phyloP scores from a whole-genome alignment of 495 filamentous ascomycete genomes.

The Xylaria grammica region DNA sequence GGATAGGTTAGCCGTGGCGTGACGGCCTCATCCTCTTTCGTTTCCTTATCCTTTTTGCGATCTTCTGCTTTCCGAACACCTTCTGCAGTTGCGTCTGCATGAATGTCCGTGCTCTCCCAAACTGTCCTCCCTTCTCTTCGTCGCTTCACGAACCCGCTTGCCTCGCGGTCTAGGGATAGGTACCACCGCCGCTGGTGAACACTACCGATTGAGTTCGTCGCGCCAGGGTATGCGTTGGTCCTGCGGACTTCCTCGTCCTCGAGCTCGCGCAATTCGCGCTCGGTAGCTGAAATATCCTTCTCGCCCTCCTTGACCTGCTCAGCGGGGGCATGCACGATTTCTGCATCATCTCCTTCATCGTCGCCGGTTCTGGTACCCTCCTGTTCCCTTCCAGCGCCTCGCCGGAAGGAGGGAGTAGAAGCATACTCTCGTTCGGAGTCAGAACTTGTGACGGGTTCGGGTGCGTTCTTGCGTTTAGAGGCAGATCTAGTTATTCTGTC shows the following conservation, averaged over 20 bases:
- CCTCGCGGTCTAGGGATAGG: slow-evolving; percentile 58
- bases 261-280: slow-evolving; percentile 44
- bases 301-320: slow-evolving; percentile 15
- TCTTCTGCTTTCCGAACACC: not conserved
- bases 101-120: slow-evolving; percentile 28
- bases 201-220: slow-evolving; percentile 65
- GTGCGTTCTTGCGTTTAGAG: slow-evolving; percentile 15
- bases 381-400: not conserved
- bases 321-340: slow-evolving; percentile 31
- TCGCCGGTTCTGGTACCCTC: not conserved
- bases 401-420: not conserved
- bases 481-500: slow-evolving; percentile 4
- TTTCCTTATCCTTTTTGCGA: slow-evolving; percentile 20
- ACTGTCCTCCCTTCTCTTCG: slow-evolving; percentile 28
- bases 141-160: slow-evolving; percentile 56
- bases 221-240: slow-evolving; percentile 69
- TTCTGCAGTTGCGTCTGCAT: not conserved
- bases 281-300: slow-evolving; percentile 33
- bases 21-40: slow-evolving; percentile 32
- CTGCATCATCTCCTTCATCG: slow-evolving; percentile 13
- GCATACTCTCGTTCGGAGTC: slow-evolving; percentile 17
- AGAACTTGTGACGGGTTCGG: slow-evolving; percentile 24
- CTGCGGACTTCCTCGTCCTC: slow-evolving; percentile 58
- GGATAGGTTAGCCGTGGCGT: slow-evolving; percentile 47
- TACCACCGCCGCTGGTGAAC: slow-evolving; percentile 70